Evolutionary conservation across 805 yeast species (phyloP).

Genomic region (Hanseniaspora jakobsenii): DNA sequence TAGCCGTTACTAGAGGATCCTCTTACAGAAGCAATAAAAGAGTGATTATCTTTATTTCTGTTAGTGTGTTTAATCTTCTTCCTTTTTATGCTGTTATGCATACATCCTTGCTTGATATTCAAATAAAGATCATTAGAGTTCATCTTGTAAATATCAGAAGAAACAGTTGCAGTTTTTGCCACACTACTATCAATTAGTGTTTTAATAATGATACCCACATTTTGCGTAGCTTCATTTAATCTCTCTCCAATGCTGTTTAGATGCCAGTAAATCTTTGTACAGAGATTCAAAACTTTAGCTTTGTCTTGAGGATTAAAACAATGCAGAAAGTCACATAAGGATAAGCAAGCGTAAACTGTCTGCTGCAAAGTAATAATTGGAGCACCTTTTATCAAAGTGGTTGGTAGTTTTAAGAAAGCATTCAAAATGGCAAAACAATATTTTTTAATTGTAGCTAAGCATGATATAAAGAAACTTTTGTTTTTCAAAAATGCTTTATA

Average conservation of each 20-base stretch:
- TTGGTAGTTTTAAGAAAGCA: slow-evolving; percentile 35
- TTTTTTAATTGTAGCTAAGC: slow-evolving; percentile 33
- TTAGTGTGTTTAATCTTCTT: slow-evolving; percentile 5
- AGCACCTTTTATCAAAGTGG: slow-evolving; percentile 41
- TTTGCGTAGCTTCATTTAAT: slow-evolving; percentile 47
- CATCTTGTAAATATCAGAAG: no score
- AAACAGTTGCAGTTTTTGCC: no score
- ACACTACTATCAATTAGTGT: slow-evolving; percentile 37
- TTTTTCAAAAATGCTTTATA: slow-evolving; percentile 18
- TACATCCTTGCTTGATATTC: slow-evolving; percentile 18
- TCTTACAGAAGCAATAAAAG: slow-evolving; percentile 16
- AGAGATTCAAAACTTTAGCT: slow-evolving; percentile 34
- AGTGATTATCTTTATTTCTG: slow-evolving; percentile 16
- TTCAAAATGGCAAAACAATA: slow-evolving; percentile 37
- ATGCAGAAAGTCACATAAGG: slow-evolving; percentile 38
- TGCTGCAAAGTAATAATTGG: slow-evolving; percentile 43
- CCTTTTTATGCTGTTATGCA: slow-evolving; percentile 17
- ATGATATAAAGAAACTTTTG: slow-evolving; percentile 23
- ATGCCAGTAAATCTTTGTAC: slow-evolving; percentile 48
- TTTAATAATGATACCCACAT: slow-evolving; percentile 44
- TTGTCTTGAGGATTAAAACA: slow-evolving; percentile 32
- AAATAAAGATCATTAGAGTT: no score
- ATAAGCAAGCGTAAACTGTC: slow-evolving; percentile 43
- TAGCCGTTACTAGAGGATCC: slow-evolving; percentile 9
- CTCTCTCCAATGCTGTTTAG: slow-evolving; percentile 45